A percentile compares a stretch with the other conserved stretches of the same genome.
These are phyloP conservation scores for Zygnema cylindricum DNA, from an alignment of 139 green algal species.

Conservation along the genomic window DNA sequence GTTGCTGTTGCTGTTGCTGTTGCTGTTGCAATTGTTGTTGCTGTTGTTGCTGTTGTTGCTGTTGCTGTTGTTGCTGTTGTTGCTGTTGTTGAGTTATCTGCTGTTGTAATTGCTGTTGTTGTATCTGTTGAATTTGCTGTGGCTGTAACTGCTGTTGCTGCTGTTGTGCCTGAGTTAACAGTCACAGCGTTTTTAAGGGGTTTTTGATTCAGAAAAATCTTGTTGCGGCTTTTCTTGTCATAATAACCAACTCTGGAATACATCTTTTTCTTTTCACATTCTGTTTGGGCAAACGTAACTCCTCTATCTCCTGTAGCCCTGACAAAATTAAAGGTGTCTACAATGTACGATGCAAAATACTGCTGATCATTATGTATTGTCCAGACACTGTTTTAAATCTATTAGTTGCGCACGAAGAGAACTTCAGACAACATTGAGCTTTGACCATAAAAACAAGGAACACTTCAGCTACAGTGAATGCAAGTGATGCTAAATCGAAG, in stretches of 20 bases:
- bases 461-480: too few species aligned
- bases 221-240: slow-evolving; percentile 22
- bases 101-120: background rate
- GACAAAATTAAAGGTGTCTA: too few species aligned
- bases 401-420: too few species aligned
- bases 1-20: slow-evolving; percentile 34
- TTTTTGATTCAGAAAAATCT: slow-evolving; percentile 51
- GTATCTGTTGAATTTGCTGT: background rate
- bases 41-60: background rate
- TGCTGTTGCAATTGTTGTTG: slow-evolving; percentile 28
- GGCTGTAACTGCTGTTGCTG: background rate
- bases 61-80: background rate
- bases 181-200: slow-evolving; percentile 26
- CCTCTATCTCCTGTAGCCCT: too few species aligned
- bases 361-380: too few species aligned
- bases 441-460: too few species aligned
- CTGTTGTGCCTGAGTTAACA: background rate
- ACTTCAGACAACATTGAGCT: too few species aligned
- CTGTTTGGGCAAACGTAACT: too few species aligned
- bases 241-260: slow-evolving; percentile 9
- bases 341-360: too few species aligned
- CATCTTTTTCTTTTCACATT: too few species aligned
- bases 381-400: too few species aligned
- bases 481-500: too few species aligned
- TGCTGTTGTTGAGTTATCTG: background rate